phyloP scores from a whole-genome alignment of 1,139 yeast genomes.

The Saccharomyces hybrid region DNA sequence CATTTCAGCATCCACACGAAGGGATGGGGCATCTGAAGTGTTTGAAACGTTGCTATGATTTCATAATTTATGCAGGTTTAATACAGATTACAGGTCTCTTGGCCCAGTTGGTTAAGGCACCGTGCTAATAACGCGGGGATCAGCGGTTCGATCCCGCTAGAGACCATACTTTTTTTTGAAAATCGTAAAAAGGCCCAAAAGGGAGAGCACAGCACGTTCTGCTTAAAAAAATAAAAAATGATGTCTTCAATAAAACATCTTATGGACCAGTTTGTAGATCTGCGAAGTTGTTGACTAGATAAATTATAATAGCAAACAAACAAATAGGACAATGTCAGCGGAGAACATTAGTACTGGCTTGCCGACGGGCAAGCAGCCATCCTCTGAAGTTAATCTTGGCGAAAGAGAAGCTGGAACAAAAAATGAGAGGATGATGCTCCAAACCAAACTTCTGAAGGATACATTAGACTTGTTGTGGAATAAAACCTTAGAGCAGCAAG shows the following conservation, averaged over 20 bases:
- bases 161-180: conserved; percentile 3
- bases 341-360: not conserved
- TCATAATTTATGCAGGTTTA: too few relatives aligned
- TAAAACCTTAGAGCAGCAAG: conserved; percentile 34
- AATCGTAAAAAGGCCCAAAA: too few relatives aligned
- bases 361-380: not conserved
- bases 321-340: not conserved
- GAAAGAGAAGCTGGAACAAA: not conserved
- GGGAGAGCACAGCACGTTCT: too few relatives aligned
- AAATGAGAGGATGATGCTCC: conserved; percentile 12
- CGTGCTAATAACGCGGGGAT: conserved; percentile 24
- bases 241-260: not conserved
- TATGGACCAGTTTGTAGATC: not conserved
- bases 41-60: too few relatives aligned
- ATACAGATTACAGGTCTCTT: conserved; percentile 20
- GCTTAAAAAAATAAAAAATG: too few relatives aligned
- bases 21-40: too few relatives aligned
- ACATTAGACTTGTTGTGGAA: conserved; percentile 28
- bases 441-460: conserved; percentile 24
- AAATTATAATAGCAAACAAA: not conserved
- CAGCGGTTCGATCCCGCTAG: conserved; percentile 10
- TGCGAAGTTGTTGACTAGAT: not conserved
- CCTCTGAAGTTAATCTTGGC: not conserved
- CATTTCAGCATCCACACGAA: too few relatives aligned
- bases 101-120: conserved; percentile 33